Base-by-base conservation (phyloP, 2,329 filamentous ascomycete genomes). In the Scytalidium sp. region DNA sequence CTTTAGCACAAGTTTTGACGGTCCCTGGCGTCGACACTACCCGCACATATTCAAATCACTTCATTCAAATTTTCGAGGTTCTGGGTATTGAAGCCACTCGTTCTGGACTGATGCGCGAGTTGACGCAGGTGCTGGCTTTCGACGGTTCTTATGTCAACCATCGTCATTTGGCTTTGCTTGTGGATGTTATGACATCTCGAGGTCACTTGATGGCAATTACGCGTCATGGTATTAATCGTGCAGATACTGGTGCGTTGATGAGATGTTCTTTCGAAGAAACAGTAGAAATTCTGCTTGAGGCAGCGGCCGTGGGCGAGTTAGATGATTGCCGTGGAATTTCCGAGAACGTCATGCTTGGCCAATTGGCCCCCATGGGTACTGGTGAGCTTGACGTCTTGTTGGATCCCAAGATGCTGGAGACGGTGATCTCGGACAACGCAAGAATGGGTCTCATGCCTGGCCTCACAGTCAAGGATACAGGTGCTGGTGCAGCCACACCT, bases 111-210 rank as follows among this genome's bases (percentile, higher is more conserved):
- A 84, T 96, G 59, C 85, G 87, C 54, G 95, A 99, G 67, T 72
- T 99, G 76, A 90, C 88, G 23, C 85, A 90, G 64, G 94, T 99
- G 66, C 74, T 99, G 74, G 92, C 94, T 21, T 99, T 99, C 67
- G 94, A 97, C 67, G 95, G 95, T 81, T 97, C 94, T 13, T 99
- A 99, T 68, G 94, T 99, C 80, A 99, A 99, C 70, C 91, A 97
- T 73, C 91, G 94, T 64, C 94, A 99, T 75, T 84, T 99, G 75
- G 89, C 92, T 43, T 83, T 99, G 29, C 79, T 99, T 47, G 91
- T 95, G 57, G 94, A 99, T 73, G 90, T 99, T 56, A 99, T 99
- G 94, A 97, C 92, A 22, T 91, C 95, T 63, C 84, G 94, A 63
- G 94, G 94, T 58, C 87, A 88, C 62, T 85, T 99, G 63, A 96